Evolutionary conservation across 2,329 filamentous ascomycete genomes (phyloP), one percentile per base, ranked within the genome.

Genomic region (Hypoxylon sp.): DNA sequence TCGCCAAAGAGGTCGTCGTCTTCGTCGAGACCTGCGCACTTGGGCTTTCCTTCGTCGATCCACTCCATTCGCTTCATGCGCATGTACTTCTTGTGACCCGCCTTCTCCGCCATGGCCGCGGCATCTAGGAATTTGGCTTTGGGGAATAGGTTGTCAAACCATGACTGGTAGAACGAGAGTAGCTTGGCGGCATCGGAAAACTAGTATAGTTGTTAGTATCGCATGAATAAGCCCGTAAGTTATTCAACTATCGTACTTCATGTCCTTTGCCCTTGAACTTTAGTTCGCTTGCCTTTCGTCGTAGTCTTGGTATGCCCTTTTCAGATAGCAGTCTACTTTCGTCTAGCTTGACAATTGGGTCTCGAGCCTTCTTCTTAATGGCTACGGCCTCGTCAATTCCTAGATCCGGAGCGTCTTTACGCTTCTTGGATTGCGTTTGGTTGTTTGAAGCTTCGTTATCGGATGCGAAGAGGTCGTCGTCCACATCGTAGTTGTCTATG

Each of bases 141-240:
- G 11, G 95, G 95, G 73, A 94, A 99, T 11, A 99, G 83, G 73
- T 97, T 93, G 78, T 99, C 94, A 1, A 99, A 90, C 95, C 95
- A 99, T 58, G 97, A 79, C 76, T 98, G 95, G 75, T 98, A 99
- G 75, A 96, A 92, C 22, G 91, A 92, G 49, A 99, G 84, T 22
- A 99, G 84, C 15, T 89, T 87, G 0, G 89, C 86, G 10, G 93
- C 87, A 74, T 99, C 95, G 17, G 91, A 89, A 78, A 95, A 98
- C 89, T 94, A 56, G 1, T 7, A 32, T 7, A 0, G 7, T n/a
- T 11, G 32, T 68, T 19, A 72, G 64, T 13, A 4, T 19, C 26
- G 22, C 7, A 7, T 44, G 13, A 4, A 15, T 24, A 19, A 20
- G 13, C 6, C 6, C 22, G 28, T 19, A 24, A 13, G 1, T 2